Evolutionary conservation across 805 yeast genomes (phyloP).

Genomic region (Cyberlindnera japonica): DNA sequence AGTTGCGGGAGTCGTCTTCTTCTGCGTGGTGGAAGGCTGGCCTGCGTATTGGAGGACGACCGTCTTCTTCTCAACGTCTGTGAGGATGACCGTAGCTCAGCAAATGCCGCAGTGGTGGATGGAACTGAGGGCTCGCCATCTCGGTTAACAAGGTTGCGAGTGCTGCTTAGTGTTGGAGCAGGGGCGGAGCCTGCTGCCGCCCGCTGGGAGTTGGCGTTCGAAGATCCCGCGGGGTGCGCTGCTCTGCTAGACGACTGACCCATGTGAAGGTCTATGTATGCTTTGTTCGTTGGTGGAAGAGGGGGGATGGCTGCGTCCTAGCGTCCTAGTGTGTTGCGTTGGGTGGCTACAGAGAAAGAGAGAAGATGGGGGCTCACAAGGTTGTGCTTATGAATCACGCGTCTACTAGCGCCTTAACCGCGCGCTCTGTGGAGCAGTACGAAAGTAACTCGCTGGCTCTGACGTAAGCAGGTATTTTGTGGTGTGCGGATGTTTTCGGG

Average conservation of each 20-base stretch:
- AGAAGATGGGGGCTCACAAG: not conserved
- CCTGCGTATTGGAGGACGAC: slow-evolving; percentile 18
- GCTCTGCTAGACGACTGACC: slow-evolving; percentile 4
- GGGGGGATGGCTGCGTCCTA: too few species aligned
- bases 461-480: too few species aligned
- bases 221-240: too few species aligned
- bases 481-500: too few species aligned
- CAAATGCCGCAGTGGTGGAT: not conserved
- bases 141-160: not conserved
- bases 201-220: not conserved
- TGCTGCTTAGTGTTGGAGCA: too few species aligned
- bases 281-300: too few species aligned
- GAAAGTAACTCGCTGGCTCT: too few species aligned
- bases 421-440: too few species aligned
- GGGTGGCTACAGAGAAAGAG: too few species aligned
- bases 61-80: slow-evolving; percentile 24
- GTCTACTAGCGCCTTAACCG: too few species aligned
- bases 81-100: not conserved
- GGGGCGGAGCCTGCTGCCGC: not conserved
- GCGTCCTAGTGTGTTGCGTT: too few species aligned
- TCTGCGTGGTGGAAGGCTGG: slow-evolving; percentile 18
- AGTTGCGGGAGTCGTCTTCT: slow-evolving; percentile 22
- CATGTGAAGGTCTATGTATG: not conserved
- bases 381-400: not conserved
- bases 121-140: too few species aligned